These are phyloP conservation scores for Xylariaceae sp. DNA, from an alignment of 2,329 filamentous ascomycete genomes.

Conservation along the genomic window DNA sequence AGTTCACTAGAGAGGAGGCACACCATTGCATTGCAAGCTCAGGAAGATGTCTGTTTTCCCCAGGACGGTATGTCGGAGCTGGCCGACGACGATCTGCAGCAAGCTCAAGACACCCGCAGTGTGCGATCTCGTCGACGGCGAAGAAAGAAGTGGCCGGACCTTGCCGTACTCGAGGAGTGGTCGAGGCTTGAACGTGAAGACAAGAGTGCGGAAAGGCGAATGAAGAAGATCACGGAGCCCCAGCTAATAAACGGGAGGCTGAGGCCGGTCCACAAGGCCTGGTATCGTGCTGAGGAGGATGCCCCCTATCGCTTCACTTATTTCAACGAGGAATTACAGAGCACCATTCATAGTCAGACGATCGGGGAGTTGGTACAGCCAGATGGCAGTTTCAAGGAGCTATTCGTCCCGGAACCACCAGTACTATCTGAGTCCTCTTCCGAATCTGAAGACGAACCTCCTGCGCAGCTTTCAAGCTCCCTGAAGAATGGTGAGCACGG, in stretches of 20 bases:
- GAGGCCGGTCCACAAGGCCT: conserved; percentile 72
- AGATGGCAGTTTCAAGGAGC: conserved; percentile 75
- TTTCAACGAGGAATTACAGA: conserved; percentile 95
- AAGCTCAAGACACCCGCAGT: conserved; percentile 37
- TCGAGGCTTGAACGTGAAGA: conserved; percentile 85
- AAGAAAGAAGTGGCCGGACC: conserved; percentile 77
- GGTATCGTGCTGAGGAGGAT: conserved; percentile 86
- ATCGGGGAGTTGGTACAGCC: conserved; percentile 90
- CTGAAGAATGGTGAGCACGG: conserved; percentile 32
- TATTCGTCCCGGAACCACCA: conserved; percentile 86
- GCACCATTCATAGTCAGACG: conserved; percentile 91
- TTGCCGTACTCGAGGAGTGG: conserved; percentile 83
- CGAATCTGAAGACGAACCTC: conserved; percentile 54
- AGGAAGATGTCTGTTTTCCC: conserved; percentile 92
- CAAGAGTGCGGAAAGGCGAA: conserved; percentile 73
- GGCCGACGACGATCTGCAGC: conserved; percentile 67
- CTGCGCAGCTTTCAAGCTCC: conserved; percentile 28
- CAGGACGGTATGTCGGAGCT: conserved; percentile 74
- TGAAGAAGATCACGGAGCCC: conserved; percentile 91
- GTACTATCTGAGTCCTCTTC: conserved; percentile 65
- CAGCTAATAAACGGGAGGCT: conserved; percentile 87
- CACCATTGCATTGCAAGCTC: conserved; percentile 59
- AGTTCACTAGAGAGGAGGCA: conserved; percentile 43
- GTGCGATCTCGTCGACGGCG: conserved; percentile 49
- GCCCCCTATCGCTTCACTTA: conserved; percentile 94